These are phyloP conservation scores for Botrytis aclada DNA, from an alignment of 2,329 filamentous ascomycete genomes.

Conservation along the genomic window DNA sequence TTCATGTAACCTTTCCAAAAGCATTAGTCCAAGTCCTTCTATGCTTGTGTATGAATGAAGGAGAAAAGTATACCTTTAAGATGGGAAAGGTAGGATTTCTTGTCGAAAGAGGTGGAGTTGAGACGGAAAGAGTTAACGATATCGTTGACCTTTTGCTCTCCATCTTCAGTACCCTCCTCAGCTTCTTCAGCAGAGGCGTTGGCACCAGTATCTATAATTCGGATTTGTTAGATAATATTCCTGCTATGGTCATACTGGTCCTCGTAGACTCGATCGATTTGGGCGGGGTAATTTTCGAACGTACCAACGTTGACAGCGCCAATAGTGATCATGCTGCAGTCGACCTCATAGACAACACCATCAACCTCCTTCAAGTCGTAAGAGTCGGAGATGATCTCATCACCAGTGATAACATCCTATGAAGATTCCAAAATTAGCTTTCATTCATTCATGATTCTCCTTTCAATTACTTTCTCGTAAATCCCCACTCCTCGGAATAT, in stretches of 20 bases:
- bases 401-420: constrained; percentile 82
- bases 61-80: constrained; percentile 69
- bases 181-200: constrained; percentile 94
- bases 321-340: constrained; percentile 86
- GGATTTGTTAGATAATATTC: neutral
- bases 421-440: constrained; percentile 18
- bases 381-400: constrained; percentile 97
- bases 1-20: constrained; percentile 78
- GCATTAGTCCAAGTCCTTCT: neutral
- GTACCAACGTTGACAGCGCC: constrained; percentile 70
- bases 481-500: neutral
- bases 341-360: constrained; percentile 79
- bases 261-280: constrained; percentile 2
- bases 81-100: constrained; percentile 79
- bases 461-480: neutral
- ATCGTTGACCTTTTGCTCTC: constrained; percentile 77
- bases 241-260: neutral
- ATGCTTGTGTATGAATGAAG: neutral
- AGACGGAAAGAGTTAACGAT: constrained; percentile 91
- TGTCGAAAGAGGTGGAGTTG: constrained; percentile 74
- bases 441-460: neutral
- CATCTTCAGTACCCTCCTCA: constrained; percentile 67
- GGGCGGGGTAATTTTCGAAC: constrained; percentile 22
- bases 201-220: constrained; percentile 72
- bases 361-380: constrained; percentile 80